A percentile compares a stretch with the other conserved stretches of the same genome.
Evolutionary conservation across 441 rosid species (phyloP).

Genomic region (Adansonia grandidieri): DNA sequence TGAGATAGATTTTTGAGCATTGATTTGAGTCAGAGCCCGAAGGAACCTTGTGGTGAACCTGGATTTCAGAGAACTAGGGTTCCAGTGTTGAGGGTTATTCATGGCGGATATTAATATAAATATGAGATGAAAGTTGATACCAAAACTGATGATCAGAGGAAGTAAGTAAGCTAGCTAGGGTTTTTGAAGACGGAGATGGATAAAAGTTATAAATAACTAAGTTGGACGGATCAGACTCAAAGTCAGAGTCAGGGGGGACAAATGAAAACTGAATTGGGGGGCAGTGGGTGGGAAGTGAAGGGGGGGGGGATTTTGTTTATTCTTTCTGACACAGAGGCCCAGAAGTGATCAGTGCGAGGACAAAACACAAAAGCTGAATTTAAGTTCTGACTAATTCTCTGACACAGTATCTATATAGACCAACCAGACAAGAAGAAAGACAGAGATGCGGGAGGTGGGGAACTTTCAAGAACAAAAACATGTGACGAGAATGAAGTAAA

Average conservation of each 20-base stretch:
- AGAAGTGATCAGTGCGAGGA: constrained; percentile 26
- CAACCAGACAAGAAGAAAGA: constrained; percentile 26
- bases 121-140: background rate
- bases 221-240: constrained; percentile 14
- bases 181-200: background rate
- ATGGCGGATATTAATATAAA: background rate
- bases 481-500: constrained; percentile 22
- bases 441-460: constrained; percentile 23
- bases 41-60: constrained; percentile 51
- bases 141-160: background rate
- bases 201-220: background rate
- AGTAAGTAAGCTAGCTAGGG: constrained; percentile 8
- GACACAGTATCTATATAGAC: constrained; percentile 38
- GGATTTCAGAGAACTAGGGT: constrained; percentile 43
- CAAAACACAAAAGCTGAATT: constrained; percentile 24
- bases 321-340: constrained; percentile 42
- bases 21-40: constrained; percentile 45
- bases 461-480: constrained; percentile 26
- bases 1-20: constrained; percentile 4
- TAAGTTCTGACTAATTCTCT: constrained; percentile 34
- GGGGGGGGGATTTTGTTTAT: background rate
- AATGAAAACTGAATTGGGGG: background rate
- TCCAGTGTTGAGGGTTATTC: constrained; percentile 30
- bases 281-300: no score
- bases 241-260: no score